These are phyloP conservation scores for Leccinum boreale DNA, from an alignment of 768 basidiomycete species.

Conservation along the genomic window DNA sequence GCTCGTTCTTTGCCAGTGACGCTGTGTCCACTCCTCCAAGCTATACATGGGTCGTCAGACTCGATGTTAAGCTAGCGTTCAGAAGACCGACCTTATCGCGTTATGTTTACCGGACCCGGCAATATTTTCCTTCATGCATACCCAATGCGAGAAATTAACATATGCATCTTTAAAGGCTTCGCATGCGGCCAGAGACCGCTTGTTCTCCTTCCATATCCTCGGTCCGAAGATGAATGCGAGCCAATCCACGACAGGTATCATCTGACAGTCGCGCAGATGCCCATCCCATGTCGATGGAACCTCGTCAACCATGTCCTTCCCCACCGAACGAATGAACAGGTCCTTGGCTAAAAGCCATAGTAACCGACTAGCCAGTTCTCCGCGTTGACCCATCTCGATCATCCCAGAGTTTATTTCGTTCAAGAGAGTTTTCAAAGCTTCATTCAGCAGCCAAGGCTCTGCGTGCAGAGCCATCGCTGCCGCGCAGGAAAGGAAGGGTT, in stretches of 20 bases:
- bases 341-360: slow-evolving; percentile 8
- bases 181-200: background rate
- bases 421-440: background rate
- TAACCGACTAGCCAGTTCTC: slow-evolving; percentile 2
- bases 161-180: background rate
- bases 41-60: background rate
- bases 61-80: background rate
- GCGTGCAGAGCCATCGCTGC: slow-evolving; percentile 3
- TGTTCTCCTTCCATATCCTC: background rate
- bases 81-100: background rate
- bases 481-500: slow-evolving; percentile 13
- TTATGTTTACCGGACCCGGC: background rate
- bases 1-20: background rate
- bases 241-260: background rate
- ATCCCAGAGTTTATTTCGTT: slow-evolving; percentile 5
- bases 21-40: background rate
- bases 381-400: slow-evolving; percentile 2
- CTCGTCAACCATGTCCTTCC: background rate
- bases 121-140: background rate
- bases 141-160: background rate
- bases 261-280: background rate
- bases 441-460: background rate
- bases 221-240: background rate
- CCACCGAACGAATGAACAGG: background rate
- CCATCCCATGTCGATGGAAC: slow-evolving; percentile 3